Conservation (phyloP, 352 stramenopile species). For the Thraustotheca clavata region DNA sequence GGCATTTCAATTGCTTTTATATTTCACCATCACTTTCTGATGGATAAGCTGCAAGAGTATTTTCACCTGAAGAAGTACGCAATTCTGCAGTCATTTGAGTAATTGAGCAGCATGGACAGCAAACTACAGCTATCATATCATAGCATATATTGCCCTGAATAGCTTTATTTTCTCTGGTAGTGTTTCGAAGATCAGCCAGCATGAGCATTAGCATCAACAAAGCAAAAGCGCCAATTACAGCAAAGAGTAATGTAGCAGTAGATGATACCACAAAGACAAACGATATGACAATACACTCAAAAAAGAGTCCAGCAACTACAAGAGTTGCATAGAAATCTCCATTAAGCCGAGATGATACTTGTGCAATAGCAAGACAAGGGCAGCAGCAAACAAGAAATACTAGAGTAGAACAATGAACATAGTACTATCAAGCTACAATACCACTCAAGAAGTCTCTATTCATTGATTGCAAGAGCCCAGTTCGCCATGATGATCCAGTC, state of each 20-base stretch:
- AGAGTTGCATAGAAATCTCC: not conserved
- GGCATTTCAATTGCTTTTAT: too few relatives aligned
- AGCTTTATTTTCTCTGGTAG: constrained; percentile 3
- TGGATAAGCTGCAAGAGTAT: too few relatives aligned
- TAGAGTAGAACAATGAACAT: not conserved
- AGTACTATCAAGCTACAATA: not conserved
- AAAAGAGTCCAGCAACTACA: not conserved
- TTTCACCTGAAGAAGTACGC: too few relatives aligned
- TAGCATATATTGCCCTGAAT: constrained; percentile 20
- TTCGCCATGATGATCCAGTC: not conserved
- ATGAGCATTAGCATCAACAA: not conserved
- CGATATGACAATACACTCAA: not conserved
- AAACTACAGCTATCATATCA: constrained; percentile 6
- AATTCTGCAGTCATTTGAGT: constrained; percentile 66
- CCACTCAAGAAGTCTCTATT: constrained; percentile 28
- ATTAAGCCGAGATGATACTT: not conserved
- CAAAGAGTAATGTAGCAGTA: not conserved
- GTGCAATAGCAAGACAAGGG: not conserved
- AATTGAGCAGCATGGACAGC: constrained; percentile 25
- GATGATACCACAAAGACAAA: not conserved
- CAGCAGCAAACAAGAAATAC: not conserved
- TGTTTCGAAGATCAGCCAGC: constrained; percentile 2
- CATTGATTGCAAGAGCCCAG: not conserved
- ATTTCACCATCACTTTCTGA: too few relatives aligned
- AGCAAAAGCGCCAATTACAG: not conserved